Evolutionary conservation across 2,329 filamentous ascomycete genomes (phyloP), one percentile per base, ranked within the genome.

Genomic region (Aureobasidium musti): DNA sequence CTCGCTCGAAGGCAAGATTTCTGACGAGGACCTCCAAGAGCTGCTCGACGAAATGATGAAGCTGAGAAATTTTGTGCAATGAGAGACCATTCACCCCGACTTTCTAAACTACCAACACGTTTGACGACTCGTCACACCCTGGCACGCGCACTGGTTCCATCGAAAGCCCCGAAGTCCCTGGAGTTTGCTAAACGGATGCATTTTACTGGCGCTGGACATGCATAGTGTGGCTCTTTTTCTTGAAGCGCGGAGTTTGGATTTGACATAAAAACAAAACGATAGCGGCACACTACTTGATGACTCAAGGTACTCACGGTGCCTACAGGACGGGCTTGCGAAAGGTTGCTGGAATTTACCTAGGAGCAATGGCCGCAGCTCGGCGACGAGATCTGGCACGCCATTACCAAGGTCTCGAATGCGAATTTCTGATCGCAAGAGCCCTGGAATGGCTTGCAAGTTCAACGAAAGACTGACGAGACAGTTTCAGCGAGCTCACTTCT

Each of bases 1-100:
- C 1, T 97, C 86, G 71, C 78, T 99, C 60, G 85, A 88, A 72
- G 89, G 92, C 78, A 99, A 99, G 81, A 96, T 98, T 74, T 86
- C 85, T 68, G 94, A 98, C 76, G 90, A 92, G 41, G 91, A 96
- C 72, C 80, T 99, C 70, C 89, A 96, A 78, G 89, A 92, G 69
- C 82, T 98, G 67, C 84, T 99, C 67, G 89, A 97, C 74, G 92
- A 99, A 81, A 89, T 98, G 79, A 90, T 88, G 72, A 96, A 96
- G 82, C 82, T 96, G 75, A 81, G 85, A 72, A 78, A 79, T 74
- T 78, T 79, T 56, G 67, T 61, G 49, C 53, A 67, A 53, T 67
- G 50, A 65, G 59, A 39, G 45, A 50, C 59, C 30, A 23, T 21
- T 30, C 45, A 6, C 41, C 13, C 14, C 17, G 8, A 19, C 28